These are phyloP conservation scores for Capsicum baccatum DNA, from an alignment of 257 asterid species.

Conservation along the genomic window DNA sequence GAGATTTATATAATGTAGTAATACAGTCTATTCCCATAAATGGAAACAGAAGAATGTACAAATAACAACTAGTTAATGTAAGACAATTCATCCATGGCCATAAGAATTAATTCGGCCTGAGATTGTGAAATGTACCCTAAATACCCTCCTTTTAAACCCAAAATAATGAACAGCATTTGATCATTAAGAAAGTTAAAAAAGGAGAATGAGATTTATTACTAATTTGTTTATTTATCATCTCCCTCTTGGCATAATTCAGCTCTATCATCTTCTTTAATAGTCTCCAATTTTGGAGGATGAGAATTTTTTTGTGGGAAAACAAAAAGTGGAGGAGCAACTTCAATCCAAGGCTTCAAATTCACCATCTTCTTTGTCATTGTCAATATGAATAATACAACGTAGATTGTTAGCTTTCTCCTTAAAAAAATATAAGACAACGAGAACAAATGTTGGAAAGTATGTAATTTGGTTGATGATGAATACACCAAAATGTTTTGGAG, in stretches of 20 bases:
- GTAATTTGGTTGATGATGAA: neutral
- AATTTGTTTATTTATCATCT: neutral
- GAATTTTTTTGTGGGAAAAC: slow-evolving; percentile 39
- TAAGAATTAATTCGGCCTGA: neutral
- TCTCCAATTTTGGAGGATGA: slow-evolving; percentile 51
- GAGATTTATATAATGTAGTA: neutral
- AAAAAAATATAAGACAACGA: neutral
- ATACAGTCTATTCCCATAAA: neutral
- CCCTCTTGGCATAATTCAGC: slow-evolving; percentile 35
- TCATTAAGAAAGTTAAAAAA: neutral
- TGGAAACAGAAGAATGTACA: neutral
- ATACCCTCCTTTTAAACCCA: neutral
- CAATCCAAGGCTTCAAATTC: slow-evolving; percentile 37
- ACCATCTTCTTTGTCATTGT: slow-evolving; percentile 11
- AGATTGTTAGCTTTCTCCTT: neutral
- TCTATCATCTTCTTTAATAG: slow-evolving; percentile 47
- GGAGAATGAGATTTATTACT: too few relatives aligned
- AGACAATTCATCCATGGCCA: slow-evolving; percentile 14
- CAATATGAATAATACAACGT: too few relatives aligned
- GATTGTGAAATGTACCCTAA: neutral
- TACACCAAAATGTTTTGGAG: neutral
- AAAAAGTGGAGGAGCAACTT: slow-evolving; percentile 45
- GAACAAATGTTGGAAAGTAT: neutral
- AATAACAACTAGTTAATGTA: neutral
- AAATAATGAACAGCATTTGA: neutral